A percentile compares a stretch with the other conserved stretches of the same genome.
Evolutionary conservation across 2,329 filamentous ascomycete species (phyloP).

Genomic region (Neofusicoccum laricinum): DNA sequence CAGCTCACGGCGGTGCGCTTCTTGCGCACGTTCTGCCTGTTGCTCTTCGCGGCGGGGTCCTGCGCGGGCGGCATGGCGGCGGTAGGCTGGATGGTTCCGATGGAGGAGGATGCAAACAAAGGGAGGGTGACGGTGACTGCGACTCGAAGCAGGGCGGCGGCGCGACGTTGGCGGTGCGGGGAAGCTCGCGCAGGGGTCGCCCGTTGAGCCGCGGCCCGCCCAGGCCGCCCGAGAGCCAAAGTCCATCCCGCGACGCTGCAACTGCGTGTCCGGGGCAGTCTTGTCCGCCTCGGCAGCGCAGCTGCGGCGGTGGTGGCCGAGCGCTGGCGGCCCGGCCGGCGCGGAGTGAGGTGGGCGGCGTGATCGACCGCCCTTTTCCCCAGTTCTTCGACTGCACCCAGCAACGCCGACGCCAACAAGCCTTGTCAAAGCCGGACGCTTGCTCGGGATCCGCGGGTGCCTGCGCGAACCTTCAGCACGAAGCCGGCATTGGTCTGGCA

Average conservation of each 20-base stretch:
- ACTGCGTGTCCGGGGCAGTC: too few relatives aligned
- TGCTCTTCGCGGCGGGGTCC: not conserved
- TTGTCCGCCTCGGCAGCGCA: too few relatives aligned
- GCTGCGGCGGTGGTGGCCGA: too few relatives aligned
- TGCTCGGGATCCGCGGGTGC: not conserved
- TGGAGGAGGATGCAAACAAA: not conserved
- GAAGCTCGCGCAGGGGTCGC: slow-evolving; percentile 3
- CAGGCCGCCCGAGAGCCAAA: too few relatives aligned
- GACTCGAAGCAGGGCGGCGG: not conserved
- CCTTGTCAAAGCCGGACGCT: not conserved
- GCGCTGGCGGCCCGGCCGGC: too few relatives aligned
- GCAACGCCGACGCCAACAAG: not conserved
- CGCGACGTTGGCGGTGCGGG: not conserved
- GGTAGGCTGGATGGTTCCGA: not conserved
- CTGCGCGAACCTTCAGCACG: not conserved
- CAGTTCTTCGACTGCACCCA: not conserved
- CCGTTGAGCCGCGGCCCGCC: not conserved
- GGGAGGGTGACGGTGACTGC: not conserved
- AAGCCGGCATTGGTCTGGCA: not conserved
- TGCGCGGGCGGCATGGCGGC: not conserved
- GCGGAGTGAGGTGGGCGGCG: not conserved
- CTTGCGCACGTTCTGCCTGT: not conserved
- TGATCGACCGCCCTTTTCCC: not conserved
- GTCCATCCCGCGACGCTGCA: too few relatives aligned
- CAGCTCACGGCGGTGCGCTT: slow-evolving; percentile 24